Percentiles rank a stretch among this genome's conserved stretches.
Evolutionary conservation across 148 eudicot species (phyloP).

Genomic region (Hydrangea macrophylla): DNA sequence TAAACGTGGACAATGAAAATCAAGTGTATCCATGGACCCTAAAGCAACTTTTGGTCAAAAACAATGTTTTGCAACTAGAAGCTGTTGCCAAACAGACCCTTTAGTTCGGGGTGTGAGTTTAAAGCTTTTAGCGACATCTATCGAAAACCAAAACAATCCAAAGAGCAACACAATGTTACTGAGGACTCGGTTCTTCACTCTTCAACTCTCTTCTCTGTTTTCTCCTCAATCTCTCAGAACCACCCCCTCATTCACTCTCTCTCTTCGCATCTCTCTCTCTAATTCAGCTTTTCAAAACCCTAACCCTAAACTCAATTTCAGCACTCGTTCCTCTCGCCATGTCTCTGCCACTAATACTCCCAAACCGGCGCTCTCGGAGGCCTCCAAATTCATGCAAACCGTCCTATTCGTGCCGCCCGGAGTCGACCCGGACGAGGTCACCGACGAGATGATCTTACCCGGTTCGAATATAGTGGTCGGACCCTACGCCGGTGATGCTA

Average conservation of each 20-base stretch:
- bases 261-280: neutral
- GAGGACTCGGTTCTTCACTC: slow-evolving; percentile 26
- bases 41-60: too few relatives aligned
- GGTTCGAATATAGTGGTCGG: slow-evolving; percentile 79
- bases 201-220: slow-evolving; percentile 24
- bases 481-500: slow-evolving; percentile 77
- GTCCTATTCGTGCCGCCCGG: slow-evolving; percentile 84
- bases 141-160: neutral
- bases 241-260: slow-evolving; percentile 9
- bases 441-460: slow-evolving; percentile 69
- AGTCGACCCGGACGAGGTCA: slow-evolving; percentile 52
- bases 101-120: too few relatives aligned
- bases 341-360: slow-evolving; percentile 28
- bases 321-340: slow-evolving; percentile 16
- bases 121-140: too few relatives aligned
- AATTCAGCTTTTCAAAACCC: slow-evolving; percentile 13
- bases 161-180: slow-evolving; percentile 20
- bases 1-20: too few relatives aligned
- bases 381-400: slow-evolving; percentile 33
- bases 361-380: slow-evolving; percentile 19
- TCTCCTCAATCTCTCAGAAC: slow-evolving; percentile 5
- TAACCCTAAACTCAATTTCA: neutral
- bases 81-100: too few relatives aligned
- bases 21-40: too few relatives aligned
- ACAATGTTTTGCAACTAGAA: too few relatives aligned